These are phyloP conservation scores for Leishmania mexicana DNA, from an alignment of 208 protist species.

Conservation along the genomic window DNA sequence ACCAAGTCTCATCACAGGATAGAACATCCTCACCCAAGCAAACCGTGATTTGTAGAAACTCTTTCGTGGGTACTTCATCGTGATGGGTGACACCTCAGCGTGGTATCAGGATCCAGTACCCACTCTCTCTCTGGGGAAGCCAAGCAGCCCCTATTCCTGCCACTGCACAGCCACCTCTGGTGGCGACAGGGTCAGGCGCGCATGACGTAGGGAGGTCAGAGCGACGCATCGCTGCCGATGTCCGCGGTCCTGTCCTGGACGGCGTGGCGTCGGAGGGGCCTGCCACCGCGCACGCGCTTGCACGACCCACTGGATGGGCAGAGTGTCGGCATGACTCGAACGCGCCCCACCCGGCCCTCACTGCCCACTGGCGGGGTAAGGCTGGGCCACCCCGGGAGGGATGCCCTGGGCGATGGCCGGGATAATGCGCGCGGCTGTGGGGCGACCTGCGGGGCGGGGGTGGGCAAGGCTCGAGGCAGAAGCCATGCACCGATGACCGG, in stretches of 20 bases:
- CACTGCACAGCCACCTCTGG: not conserved
- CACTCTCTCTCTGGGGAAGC: not conserved
- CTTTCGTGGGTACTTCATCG: not conserved
- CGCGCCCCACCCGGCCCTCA: not conserved
- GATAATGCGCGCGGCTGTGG: not conserved
- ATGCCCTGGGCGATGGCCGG: not conserved
- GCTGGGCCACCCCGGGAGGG: not conserved
- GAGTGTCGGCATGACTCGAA: not conserved
- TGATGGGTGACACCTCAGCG: not conserved
- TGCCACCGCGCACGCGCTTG: not conserved
- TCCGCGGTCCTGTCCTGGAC: not conserved
- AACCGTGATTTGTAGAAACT: not conserved
- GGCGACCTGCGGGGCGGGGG: not conserved
- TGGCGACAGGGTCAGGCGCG: not conserved
- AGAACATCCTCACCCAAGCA: not conserved
- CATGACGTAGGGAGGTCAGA: not conserved
- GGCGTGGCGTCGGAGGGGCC: not conserved
- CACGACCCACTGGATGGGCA: not conserved
- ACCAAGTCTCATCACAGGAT: not conserved
- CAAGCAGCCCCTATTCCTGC: conserved; percentile 2
- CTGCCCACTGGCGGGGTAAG: not conserved
- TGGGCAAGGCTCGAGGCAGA: not conserved
- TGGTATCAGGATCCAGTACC: not conserved
- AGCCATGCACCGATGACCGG: not conserved
- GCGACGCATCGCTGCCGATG: not conserved